These are phyloP conservation scores for Neoscytalidium dimidiatum DNA, from an alignment of 2,329 filamentous ascomycete species.

Conservation along the genomic window DNA sequence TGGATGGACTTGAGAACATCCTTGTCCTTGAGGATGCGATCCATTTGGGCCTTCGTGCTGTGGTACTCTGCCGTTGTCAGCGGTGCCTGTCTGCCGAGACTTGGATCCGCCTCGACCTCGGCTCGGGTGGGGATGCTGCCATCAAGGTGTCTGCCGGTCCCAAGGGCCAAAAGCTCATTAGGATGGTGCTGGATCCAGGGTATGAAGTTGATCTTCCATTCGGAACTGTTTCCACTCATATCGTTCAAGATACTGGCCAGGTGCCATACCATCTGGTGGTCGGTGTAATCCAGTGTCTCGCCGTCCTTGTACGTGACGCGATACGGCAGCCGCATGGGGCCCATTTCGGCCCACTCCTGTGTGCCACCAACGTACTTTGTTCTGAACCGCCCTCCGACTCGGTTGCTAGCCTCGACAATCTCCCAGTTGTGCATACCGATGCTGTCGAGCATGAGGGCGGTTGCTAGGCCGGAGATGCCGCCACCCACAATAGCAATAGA, in stretches of 20 bases:
- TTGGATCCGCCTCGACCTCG: neutral
- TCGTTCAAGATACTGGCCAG: neutral
- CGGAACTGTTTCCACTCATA: neutral
- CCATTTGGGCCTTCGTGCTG: neutral
- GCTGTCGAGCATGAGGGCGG: conserved; percentile 19
- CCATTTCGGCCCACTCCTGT: conserved; percentile 13
- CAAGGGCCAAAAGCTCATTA: conserved; percentile 2
- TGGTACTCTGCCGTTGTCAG: neutral
- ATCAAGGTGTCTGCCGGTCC: neutral
- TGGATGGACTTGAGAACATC: neutral
- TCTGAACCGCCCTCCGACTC: conserved; percentile 1
- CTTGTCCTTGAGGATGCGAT: neutral
- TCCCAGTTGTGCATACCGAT: conserved; percentile 9
- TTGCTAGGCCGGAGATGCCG: conserved; percentile 18
- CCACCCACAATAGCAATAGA: conserved; percentile 18
- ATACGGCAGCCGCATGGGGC: neutral
- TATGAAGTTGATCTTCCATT: conserved; percentile 6
- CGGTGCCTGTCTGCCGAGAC: neutral
- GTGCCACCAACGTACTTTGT: conserved; percentile 1
- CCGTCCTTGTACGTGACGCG: conserved; percentile 6
- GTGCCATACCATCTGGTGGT: conserved; percentile 10
- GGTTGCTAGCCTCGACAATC: conserved; percentile 5
- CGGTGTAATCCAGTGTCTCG: conserved; percentile 7
- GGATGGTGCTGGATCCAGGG: conserved; percentile 11
- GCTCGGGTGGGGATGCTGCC: conserved; percentile 5